A percentile compares a stretch with the other conserved stretches of the same genome.
Evolutionary conservation across 1,284 basidiomycete genomes (phyloP).

Genomic region (Austroboletus niveus): DNA sequence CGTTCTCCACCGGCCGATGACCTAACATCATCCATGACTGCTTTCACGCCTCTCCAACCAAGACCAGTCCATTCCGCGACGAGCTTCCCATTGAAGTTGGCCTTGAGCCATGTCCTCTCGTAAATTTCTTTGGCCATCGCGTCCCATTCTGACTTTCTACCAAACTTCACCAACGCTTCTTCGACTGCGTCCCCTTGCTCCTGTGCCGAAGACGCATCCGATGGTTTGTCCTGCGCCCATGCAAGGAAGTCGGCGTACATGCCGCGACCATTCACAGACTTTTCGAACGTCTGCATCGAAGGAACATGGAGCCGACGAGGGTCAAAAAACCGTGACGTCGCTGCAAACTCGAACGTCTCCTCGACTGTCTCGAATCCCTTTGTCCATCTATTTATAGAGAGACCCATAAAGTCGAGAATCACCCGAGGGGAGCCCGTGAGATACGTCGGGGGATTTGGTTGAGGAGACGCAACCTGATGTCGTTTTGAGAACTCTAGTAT

Average conservation of each 20-base stretch:
- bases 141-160: slow-evolving; percentile 50
- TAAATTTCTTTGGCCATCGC: slow-evolving; percentile 33
- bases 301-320: slow-evolving; percentile 29
- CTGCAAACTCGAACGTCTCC: slow-evolving; percentile 57
- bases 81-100: slow-evolving; percentile 47
- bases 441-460: slow-evolving; percentile 39
- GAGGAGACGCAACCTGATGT: slow-evolving; percentile 42
- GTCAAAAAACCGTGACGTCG: slow-evolving; percentile 51
- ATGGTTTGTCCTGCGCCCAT: slow-evolving; percentile 39
- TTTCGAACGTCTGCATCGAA: slow-evolving; percentile 37
- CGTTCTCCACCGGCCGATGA: slow-evolving; percentile 39
- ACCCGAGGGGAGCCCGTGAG: slow-evolving; percentile 43
- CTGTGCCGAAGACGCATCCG: slow-evolving; percentile 2
- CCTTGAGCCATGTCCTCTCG: slow-evolving; percentile 39
- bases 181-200: slow-evolving; percentile 28
- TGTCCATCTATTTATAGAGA: slow-evolving; percentile 50
- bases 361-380: slow-evolving; percentile 52
- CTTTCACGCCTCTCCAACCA: slow-evolving; percentile 47
- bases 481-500: slow-evolving; percentile 1
- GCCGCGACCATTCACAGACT: slow-evolving; percentile 45
- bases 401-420: slow-evolving; percentile 54
- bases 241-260: slow-evolving; percentile 61
- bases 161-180: slow-evolving; percentile 53
- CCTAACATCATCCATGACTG: slow-evolving; percentile 49
- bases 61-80: slow-evolving; percentile 56